Evolutionary conservation across 805 yeast genomes (phyloP).

Genomic region (Wickerhamiella hasegawae): DNA sequence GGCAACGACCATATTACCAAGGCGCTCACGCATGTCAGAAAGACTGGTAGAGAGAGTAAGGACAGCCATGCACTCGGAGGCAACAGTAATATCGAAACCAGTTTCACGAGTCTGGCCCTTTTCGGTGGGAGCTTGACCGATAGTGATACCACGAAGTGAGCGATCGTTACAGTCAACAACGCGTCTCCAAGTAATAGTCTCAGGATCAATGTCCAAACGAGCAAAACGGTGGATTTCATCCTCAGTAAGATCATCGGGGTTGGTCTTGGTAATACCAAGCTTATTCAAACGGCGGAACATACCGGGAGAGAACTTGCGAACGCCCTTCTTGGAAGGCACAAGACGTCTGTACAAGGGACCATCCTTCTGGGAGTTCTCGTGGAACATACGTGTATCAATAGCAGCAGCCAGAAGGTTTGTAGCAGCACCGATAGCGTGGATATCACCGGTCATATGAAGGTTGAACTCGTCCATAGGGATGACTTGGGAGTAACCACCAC

Average conservation of each 20-base stretch:
- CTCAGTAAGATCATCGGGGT: constrained; percentile 64
- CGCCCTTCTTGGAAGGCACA: constrained; percentile 74
- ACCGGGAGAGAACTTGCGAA: constrained; percentile 59
- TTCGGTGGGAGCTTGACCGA: constrained; percentile 88
- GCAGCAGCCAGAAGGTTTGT: constrained; percentile 92
- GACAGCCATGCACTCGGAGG: constrained; percentile 92
- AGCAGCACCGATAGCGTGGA: constrained; percentile 90
- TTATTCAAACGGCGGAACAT: constrained; percentile 62
- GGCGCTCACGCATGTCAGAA: constrained; percentile 70
- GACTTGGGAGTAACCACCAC: constrained; percentile 96
- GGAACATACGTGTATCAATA: constrained; percentile 92
- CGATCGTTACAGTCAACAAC: constrained; percentile 93
- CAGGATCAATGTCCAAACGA: constrained; percentile 77
- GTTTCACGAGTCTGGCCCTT: constrained; percentile 73
- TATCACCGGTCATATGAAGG: constrained; percentile 94
- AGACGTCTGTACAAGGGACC: constrained; percentile 67
- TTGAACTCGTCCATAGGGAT: constrained; percentile 98
- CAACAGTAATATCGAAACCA: constrained; percentile 93
- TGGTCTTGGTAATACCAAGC: constrained; percentile 65
- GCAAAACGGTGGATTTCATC: constrained; percentile 67
- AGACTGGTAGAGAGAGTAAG: constrained; percentile 68
- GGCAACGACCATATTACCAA: constrained; percentile 83
- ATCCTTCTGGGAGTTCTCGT: constrained; percentile 75
- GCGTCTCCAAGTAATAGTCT: constrained; percentile 77
- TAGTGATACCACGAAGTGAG: constrained; percentile 70